Percentiles rank a stretch among this genome's conserved stretches.
These are phyloP conservation scores for Clausena lansium DNA, from an alignment of 345 rosid genomes.

Conservation along the genomic window DNA sequence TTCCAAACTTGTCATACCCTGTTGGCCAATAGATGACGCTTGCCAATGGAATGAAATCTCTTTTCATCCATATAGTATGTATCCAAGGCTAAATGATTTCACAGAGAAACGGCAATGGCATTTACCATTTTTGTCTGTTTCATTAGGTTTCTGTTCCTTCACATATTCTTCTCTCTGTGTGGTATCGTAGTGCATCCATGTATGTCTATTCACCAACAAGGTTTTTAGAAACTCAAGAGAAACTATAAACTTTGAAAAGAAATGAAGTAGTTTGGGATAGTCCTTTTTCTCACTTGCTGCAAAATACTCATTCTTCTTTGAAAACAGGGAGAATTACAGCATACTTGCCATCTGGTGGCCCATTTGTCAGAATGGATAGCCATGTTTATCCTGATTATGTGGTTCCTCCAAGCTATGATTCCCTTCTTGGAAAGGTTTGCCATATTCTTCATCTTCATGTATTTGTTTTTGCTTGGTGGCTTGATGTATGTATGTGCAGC, in stretches of 20 bases:
- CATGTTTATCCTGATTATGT: slow-evolving; percentile 94
- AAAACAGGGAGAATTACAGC: slow-evolving; percentile 88
- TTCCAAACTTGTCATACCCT: background rate
- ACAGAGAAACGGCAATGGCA: background rate
- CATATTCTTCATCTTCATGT: background rate
- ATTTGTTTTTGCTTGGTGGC: background rate
- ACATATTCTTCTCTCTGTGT: background rate
- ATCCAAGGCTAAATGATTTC: background rate
- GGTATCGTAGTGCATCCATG: background rate
- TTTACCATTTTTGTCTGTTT: background rate
- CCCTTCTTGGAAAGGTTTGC: slow-evolving; percentile 94
- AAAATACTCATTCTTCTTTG: slow-evolving; percentile 8
- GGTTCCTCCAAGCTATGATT: slow-evolving; percentile 99
- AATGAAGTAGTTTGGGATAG: background rate
- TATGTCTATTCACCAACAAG: background rate
- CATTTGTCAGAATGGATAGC: slow-evolving; percentile 99
- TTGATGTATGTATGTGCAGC: background rate
- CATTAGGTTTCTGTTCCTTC: background rate
- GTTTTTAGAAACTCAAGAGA: background rate
- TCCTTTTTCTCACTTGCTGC: background rate
- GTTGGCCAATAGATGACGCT: background rate
- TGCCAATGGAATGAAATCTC: background rate
- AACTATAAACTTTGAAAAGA: background rate
- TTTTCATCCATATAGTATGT: background rate
- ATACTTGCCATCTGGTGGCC: slow-evolving; percentile 98